Conservation (phyloP, 495 filamentous ascomycete genomes). For the Corynascus novoguineensis region DNA sequence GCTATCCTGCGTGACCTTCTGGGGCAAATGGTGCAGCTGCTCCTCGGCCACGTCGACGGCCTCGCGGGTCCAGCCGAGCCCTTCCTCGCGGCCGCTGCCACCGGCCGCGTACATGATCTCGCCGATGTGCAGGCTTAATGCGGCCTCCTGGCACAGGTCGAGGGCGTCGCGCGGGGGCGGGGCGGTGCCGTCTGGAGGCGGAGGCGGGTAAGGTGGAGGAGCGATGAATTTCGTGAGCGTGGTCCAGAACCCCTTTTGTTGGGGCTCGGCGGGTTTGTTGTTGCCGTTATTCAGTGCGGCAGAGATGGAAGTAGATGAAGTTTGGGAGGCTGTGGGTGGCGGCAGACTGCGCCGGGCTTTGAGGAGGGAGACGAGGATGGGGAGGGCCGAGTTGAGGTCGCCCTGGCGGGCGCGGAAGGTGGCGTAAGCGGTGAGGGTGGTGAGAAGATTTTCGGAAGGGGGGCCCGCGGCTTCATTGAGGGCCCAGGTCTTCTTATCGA, state of each 20-base stretch:
- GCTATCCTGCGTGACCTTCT: not conserved
- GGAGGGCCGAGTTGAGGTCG: conserved; percentile 60
- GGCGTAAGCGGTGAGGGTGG: conserved; percentile 68
- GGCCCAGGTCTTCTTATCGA: conserved; percentile 57
- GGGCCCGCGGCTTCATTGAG: conserved; percentile 48
- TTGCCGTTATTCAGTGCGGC: not conserved
- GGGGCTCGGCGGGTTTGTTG: not conserved
- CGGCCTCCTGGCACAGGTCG: conserved; percentile 76
- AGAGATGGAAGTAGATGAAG: not conserved
- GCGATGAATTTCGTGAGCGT: conserved; percentile 39
- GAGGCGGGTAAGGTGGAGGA: conserved; percentile 57
- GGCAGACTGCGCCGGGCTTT: conserved; percentile 56
- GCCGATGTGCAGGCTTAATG: conserved; percentile 81
- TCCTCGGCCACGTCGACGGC: conserved; percentile 62
- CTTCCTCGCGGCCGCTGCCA: conserved; percentile 47
- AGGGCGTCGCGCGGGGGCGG: conserved; percentile 54
- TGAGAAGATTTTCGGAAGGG: conserved; percentile 66
- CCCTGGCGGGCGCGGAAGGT: conserved; percentile 65
- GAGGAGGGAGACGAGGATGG: conserved; percentile 81
- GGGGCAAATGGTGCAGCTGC: conserved; percentile 31
- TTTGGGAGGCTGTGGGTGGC: conserved; percentile 7
- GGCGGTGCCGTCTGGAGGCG: conserved; percentile 59
- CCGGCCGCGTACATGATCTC: conserved; percentile 75
- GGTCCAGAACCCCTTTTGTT: not conserved
- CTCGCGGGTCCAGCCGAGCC: conserved; percentile 79